Conservation (phyloP, 2,329 filamentous ascomycete species). For the Aureobasidium subglaciale region DNA sequence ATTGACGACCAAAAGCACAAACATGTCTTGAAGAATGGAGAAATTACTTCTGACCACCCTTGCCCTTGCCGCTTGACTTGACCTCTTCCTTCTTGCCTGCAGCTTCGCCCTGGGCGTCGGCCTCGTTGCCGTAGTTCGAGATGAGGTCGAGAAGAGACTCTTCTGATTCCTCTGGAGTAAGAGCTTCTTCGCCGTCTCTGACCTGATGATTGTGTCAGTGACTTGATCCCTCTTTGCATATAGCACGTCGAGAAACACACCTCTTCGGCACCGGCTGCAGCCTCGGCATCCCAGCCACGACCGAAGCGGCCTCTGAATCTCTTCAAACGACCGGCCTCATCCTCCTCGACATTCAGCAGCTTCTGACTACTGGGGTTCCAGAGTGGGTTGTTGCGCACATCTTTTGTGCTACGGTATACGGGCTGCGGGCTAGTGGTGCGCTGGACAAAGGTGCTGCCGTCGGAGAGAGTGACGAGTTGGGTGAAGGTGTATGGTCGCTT, state of each 20-base stretch:
- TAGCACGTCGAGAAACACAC: background rate
- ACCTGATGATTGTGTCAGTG: constrained; percentile 20
- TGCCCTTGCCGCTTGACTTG: constrained; percentile 32
- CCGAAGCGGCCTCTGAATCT: constrained; percentile 84
- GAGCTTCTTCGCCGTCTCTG: constrained; percentile 44
- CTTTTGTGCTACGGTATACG: constrained; percentile 61
- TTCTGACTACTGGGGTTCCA: constrained; percentile 85
- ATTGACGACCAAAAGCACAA: constrained; percentile 8
- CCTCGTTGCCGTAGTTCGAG: constrained; percentile 36
- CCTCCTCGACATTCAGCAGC: constrained; percentile 81
- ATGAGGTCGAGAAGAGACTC: constrained; percentile 54
- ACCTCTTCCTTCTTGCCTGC: constrained; percentile 34
- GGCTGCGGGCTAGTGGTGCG: constrained; percentile 67
- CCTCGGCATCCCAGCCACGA: constrained; percentile 65
- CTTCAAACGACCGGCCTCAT: constrained; percentile 84
- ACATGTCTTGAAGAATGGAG: background rate
- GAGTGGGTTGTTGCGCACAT: constrained; percentile 78
- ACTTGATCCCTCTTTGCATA: background rate
- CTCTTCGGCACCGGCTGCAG: constrained; percentile 19
- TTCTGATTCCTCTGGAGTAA: constrained; percentile 36
- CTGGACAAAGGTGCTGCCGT: constrained; percentile 77
- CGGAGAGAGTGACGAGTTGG: constrained; percentile 87
- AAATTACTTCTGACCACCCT: constrained; percentile 27
- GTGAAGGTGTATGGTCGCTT: constrained; percentile 93
- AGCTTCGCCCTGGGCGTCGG: constrained; percentile 35